phyloP scores from a whole-genome alignment of 2,329 filamentous ascomycete species.

The Calonectria ilicicola region DNA sequence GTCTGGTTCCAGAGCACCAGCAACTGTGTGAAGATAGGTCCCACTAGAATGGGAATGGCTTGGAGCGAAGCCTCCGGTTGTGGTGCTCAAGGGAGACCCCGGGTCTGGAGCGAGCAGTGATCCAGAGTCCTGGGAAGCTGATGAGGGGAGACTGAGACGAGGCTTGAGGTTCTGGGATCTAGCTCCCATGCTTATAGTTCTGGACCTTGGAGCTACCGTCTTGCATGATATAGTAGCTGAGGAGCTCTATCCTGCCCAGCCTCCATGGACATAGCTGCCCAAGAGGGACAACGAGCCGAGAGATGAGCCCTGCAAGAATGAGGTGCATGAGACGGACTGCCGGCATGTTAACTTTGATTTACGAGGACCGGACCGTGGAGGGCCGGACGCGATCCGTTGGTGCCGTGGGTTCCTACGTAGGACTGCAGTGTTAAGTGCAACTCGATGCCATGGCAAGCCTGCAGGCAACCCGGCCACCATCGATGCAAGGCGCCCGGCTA shows the following conservation, averaged over 20 bases:
- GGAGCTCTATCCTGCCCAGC: not conserved
- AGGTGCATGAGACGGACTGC: slow-evolving; percentile 29
- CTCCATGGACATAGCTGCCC: not conserved
- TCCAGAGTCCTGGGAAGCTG: not conserved
- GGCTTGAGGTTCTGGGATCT: slow-evolving; percentile 27
- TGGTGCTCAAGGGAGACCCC: slow-evolving; percentile 8
- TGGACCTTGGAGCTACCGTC: slow-evolving; percentile 25
- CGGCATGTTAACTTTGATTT: slow-evolving; percentile 24
- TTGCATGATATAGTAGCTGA: slow-evolving; percentile 10
- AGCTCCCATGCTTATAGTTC: slow-evolving; percentile 31
- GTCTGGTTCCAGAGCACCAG: slow-evolving; percentile 2
- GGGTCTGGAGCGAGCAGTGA: not conserved
- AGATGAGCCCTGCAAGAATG: slow-evolving; percentile 2
- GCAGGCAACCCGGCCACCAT: not conserved
- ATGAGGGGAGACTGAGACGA: slow-evolving; percentile 21
- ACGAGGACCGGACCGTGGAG: slow-evolving; percentile 42
- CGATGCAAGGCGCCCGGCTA: slow-evolving; percentile 8
- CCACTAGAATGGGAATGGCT: slow-evolving; percentile 24
- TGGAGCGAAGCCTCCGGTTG: slow-evolving; percentile 17
- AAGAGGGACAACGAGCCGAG: not conserved
- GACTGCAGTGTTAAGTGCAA: slow-evolving; percentile 7
- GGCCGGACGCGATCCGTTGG: slow-evolving; percentile 35
- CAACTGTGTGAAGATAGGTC: slow-evolving; percentile 6
- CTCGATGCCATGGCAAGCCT: slow-evolving; percentile 2
- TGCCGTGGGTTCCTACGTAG: slow-evolving; percentile 24